Percentiles rank a stretch among this genome's conserved stretches.
Conservation (phyloP, 176 grass and related monocot species). For the Oryza coarctata region DNA sequence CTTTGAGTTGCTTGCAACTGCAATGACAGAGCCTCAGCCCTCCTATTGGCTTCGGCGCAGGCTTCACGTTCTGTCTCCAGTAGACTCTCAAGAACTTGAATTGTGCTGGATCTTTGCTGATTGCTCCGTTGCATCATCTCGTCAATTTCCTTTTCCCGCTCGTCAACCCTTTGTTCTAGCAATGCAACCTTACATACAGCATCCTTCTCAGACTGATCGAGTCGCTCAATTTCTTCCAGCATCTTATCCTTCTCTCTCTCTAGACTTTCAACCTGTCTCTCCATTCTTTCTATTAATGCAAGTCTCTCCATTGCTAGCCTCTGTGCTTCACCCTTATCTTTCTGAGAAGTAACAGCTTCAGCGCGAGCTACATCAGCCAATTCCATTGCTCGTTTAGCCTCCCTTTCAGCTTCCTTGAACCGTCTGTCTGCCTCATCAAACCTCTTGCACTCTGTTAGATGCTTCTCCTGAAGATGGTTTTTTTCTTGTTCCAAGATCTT, state of each 20-base stretch:
- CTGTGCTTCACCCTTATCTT: conserved; percentile 83
- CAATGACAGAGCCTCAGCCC: conserved; percentile 77
- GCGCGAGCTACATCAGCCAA: conserved; percentile 76
- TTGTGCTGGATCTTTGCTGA: conserved; percentile 85
- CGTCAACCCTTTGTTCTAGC: conserved; percentile 78
- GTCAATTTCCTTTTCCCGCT: conserved; percentile 88
- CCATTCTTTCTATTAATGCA: conserved; percentile 79
- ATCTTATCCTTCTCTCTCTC: conserved; percentile 76
- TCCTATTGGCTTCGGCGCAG: conserved; percentile 77
- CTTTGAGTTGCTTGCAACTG: conserved; percentile 91
- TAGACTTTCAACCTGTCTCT: conserved; percentile 68
- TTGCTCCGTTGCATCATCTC: conserved; percentile 84
- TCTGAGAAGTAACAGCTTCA: conserved; percentile 70
- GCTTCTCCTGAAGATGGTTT: conserved; percentile 84
- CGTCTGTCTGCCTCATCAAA: conserved; percentile 79
- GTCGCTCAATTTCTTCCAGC: conserved; percentile 64
- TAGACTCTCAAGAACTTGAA: conserved; percentile 86
- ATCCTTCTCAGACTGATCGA: conserved; percentile 75
- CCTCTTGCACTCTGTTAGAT: conserved; percentile 64
- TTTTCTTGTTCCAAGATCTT: conserved; percentile 90
- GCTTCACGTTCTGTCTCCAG: conserved; percentile 71
- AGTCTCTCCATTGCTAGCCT: conserved; percentile 78
- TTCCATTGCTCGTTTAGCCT: conserved; percentile 75
- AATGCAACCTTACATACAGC: conserved; percentile 61
- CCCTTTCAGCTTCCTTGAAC: conserved; percentile 92